Evolutionary conservation across 768 basidiomycete species (phyloP).

Genomic region (Lactifluus volemus): DNA sequence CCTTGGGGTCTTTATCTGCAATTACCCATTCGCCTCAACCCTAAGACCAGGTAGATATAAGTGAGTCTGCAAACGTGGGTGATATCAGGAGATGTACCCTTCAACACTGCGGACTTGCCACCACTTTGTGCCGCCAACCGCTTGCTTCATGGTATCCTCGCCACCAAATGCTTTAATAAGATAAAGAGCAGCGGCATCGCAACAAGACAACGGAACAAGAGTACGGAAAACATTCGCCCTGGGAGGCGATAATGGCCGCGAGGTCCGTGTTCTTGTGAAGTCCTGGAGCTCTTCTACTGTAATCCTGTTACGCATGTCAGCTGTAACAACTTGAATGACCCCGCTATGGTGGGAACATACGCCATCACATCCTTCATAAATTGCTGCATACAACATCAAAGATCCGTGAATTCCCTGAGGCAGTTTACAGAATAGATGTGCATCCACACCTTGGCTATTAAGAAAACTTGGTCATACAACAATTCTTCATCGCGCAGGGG

Average conservation of each 20-base stretch:
- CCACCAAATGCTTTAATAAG: constrained; percentile 80
- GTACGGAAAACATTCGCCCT: constrained; percentile 68
- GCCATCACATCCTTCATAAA: constrained; percentile 53
- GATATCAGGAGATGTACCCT: constrained; percentile 48
- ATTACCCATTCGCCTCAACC: constrained; percentile 69
- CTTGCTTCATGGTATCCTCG: constrained; percentile 52
- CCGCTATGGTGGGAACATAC: constrained; percentile 60
- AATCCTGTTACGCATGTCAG: constrained; percentile 38
- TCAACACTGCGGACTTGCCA: constrained; percentile 91
- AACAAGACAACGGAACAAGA: constrained; percentile 63
- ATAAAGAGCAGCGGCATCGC: constrained; percentile 62
- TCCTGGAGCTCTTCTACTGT: constrained; percentile 77
- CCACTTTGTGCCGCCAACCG: constrained; percentile 91
- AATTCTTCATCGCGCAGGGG: constrained; percentile 60
- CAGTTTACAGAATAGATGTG: constrained; percentile 56
- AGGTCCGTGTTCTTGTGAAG: constrained; percentile 74
- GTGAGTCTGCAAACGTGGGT: not conserved
- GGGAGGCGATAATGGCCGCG: constrained; percentile 72
- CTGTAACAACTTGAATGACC: constrained; percentile 28
- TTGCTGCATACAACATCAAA: constrained; percentile 30
- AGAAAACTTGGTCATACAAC: constrained; percentile 74
- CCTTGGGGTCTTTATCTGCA: constrained; percentile 8
- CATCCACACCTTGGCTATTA: constrained; percentile 67
- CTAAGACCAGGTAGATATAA: constrained; percentile 29
- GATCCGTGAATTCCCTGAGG: constrained; percentile 51